Percentiles rank a stretch among this genome's conserved stretches.
Conservation (phyloP, 768 basidiomycete genomes). For the Pleurotus tuoliensis region DNA sequence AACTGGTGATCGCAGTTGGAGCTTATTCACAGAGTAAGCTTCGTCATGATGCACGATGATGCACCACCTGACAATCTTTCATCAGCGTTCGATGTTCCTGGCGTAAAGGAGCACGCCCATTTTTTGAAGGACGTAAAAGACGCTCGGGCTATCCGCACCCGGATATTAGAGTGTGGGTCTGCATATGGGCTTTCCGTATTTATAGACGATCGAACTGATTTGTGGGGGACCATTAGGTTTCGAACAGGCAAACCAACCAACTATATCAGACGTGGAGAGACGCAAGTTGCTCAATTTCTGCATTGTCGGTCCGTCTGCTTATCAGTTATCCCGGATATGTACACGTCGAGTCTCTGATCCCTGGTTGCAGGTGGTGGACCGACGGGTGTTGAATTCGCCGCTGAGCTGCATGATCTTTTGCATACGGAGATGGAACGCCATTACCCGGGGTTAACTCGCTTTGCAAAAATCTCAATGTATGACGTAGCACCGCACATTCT, state of each 20-base stretch:
- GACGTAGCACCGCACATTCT: constrained; percentile 81
- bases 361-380: constrained; percentile 58
- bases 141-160: constrained; percentile 64
- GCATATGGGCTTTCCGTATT: constrained; percentile 44
- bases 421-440: constrained; percentile 58
- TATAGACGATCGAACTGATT: neutral
- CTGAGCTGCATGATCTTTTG: constrained; percentile 77
- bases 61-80: neutral
- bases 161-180: constrained; percentile 66
- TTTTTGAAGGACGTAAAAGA: constrained; percentile 82
- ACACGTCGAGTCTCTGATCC: neutral
- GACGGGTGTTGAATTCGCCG: constrained; percentile 80
- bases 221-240: constrained; percentile 44
- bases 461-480: constrained; percentile 74
- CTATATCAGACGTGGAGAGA: constrained; percentile 68
- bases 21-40: constrained; percentile 77
- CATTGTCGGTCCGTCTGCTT: constrained; percentile 60
- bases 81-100: constrained; percentile 65
- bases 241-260: constrained; percentile 83
- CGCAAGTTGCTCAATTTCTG: constrained; percentile 80
- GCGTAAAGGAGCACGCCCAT: constrained; percentile 76
- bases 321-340: no score
- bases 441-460: constrained; percentile 58
- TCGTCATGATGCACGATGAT: neutral
- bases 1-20: constrained; percentile 80